A percentile compares a stretch with the other conserved stretches of the same genome.
phyloP scores from a whole-genome alignment of 139 green algal genomes.

The Medakamo hakoo region DNA sequence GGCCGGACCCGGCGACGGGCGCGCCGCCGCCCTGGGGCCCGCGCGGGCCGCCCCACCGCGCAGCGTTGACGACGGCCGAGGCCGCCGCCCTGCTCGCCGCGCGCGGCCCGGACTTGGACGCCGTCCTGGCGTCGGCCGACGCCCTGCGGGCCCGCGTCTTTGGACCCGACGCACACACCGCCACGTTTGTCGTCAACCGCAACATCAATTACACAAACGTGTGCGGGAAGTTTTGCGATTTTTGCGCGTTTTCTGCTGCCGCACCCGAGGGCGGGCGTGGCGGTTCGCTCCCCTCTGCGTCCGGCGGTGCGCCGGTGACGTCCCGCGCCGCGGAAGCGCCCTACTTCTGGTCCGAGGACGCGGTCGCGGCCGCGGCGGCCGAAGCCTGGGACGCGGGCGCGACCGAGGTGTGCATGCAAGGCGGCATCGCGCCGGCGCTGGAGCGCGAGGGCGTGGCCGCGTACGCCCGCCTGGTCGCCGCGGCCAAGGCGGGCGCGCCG shows the following conservation, averaged over 20 bases:
- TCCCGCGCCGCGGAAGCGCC: slow-evolving; percentile 11
- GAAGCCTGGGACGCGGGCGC: slow-evolving; percentile 69
- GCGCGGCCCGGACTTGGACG: slow-evolving; percentile 41
- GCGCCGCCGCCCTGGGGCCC: no score
- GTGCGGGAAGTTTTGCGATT: slow-evolving; percentile 34
- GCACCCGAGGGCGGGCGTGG: neutral
- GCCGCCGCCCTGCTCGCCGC: slow-evolving; percentile 27
- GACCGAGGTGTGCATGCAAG: slow-evolving; percentile 71
- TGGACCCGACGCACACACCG: slow-evolving; percentile 42
- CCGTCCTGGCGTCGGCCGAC: slow-evolving; percentile 44
- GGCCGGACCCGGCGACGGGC: no score
- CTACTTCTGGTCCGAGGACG: slow-evolving; percentile 55
- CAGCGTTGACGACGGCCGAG: neutral
- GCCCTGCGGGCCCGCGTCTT: slow-evolving; percentile 27
- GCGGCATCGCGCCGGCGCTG: slow-evolving; percentile 81
- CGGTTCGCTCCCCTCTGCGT: neutral
- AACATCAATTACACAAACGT: slow-evolving; percentile 89
- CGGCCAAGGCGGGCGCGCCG: slow-evolving; percentile 48
- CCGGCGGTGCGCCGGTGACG: no score
- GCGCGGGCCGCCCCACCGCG: no score
- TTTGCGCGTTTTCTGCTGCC: slow-evolving; percentile 53
- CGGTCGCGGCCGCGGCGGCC: slow-evolving; percentile 42
- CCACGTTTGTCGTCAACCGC: slow-evolving; percentile 22
- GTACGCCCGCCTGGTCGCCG: slow-evolving; percentile 57
- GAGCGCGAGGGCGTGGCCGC: slow-evolving; percentile 45